Evolutionary conservation across 306 rosid genomes (phyloP).

Genomic region (Prunus dulcis): DNA sequence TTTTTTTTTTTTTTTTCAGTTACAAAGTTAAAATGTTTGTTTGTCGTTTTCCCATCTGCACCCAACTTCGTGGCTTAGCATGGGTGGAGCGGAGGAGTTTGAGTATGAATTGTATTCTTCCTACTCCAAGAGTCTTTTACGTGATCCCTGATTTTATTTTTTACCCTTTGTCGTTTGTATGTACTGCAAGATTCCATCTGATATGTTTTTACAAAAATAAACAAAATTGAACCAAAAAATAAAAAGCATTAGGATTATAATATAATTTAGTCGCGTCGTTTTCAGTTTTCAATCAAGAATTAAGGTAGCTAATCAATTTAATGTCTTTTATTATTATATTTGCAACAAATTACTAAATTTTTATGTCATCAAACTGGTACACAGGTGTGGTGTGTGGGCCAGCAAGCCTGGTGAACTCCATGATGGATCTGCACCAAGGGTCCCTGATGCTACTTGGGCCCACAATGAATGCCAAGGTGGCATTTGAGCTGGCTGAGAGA

Average conservation of each 20-base stretch:
- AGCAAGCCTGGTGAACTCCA: constrained; percentile 66
- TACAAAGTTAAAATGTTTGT: not conserved
- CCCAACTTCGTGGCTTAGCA: not conserved
- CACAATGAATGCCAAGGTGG: constrained; percentile 90
- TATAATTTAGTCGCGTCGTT: no score
- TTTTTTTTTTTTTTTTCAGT: not conserved
- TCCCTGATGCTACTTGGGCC: constrained; percentile 86
- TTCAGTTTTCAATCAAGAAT: no score
- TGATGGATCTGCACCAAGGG: constrained; percentile 97
- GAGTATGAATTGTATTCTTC: constrained; percentile 7
- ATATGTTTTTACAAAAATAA: not conserved
- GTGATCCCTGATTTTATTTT: not conserved
- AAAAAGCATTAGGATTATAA: no score
- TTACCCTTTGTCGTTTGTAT: not conserved
- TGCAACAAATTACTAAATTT: not conserved
- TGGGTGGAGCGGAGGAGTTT: not conserved
- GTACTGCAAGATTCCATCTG: not conserved
- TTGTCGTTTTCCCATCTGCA: not conserved
- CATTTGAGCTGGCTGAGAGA: constrained; percentile 83
- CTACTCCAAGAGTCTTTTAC: not conserved
- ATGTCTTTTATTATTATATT: not conserved
- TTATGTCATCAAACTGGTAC: not conserved
- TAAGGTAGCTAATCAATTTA: no score
- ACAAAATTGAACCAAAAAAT: no score
- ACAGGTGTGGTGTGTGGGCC: constrained; percentile 88